phyloP scores from a whole-genome alignment of 768 basidiomycete species.

The Suillus hirtellus region DNA sequence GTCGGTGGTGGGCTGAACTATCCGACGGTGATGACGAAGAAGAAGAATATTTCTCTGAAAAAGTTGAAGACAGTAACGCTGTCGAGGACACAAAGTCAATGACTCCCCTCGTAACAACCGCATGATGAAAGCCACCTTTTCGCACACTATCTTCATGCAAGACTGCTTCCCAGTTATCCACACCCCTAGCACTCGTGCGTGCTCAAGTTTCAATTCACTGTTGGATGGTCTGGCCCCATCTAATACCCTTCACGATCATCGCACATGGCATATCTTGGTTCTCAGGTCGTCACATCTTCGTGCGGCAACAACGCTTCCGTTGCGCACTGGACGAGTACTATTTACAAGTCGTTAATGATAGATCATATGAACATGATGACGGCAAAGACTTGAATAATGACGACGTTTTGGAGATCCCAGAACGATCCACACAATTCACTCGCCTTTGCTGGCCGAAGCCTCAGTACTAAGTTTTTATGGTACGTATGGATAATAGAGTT shows the following conservation, averaged over 20 bases:
- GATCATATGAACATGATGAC: not conserved
- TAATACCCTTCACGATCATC: constrained; percentile 5
- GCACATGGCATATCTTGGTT: not conserved
- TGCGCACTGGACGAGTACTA: not conserved
- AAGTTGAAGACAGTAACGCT: constrained; percentile 20
- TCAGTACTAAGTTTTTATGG: not conserved
- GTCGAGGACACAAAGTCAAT: constrained; percentile 10
- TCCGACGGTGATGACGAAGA: constrained; percentile 59
- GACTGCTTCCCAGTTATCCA: not conserved
- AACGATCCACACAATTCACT: not conserved
- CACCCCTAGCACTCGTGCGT: not conserved
- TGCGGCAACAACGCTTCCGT: not conserved
- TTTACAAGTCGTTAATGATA: not conserved
- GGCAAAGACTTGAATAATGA: not conserved
- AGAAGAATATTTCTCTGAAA: constrained; percentile 32
- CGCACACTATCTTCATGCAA: not conserved
- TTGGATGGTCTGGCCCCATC: not conserved
- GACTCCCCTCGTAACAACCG: constrained; percentile 3
- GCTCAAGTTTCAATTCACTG: not conserved
- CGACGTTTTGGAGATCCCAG: not conserved
- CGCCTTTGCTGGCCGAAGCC: not conserved
- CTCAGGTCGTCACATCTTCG: no score
- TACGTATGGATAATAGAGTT: constrained; percentile 9
- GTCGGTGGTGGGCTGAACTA: constrained; percentile 82
- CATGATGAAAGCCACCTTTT: not conserved